Percentiles rank a stretch among this genome's conserved stretches.
Conservation (phyloP, 2,329 filamentous ascomycete genomes). For the Apiospora hydei region DNA sequence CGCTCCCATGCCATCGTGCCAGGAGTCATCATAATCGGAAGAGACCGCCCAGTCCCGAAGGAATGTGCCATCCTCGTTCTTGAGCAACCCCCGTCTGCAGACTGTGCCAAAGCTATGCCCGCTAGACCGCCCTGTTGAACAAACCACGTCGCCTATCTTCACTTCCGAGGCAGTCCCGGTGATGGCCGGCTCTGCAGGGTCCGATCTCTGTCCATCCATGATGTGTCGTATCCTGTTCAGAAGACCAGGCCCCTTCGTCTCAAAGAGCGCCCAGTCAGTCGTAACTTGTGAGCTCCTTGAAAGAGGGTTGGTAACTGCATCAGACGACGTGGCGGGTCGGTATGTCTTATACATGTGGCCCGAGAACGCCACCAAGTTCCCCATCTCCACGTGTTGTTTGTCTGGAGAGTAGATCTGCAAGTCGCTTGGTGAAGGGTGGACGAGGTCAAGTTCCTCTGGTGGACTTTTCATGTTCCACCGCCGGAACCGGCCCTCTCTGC, state of each 20-base stretch:
- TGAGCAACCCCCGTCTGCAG: not conserved
- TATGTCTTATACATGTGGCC: not conserved
- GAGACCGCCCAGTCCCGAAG: not conserved
- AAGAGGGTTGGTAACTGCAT: too few relatives aligned
- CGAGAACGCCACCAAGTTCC: not conserved
- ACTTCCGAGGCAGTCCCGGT: not conserved
- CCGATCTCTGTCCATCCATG: not conserved
- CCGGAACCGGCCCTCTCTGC: too few relatives aligned
- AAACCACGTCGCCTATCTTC: not conserved
- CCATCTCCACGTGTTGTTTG: not conserved
- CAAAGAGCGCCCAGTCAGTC: not conserved
- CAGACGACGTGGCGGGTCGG: not conserved
- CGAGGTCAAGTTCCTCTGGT: not conserved
- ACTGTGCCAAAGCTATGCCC: not conserved
- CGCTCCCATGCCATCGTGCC: not conserved
- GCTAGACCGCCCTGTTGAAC: not conserved
- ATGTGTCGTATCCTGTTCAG: not conserved
- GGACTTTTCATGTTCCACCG: not conserved
- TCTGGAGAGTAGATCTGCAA: not conserved
- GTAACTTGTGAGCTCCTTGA: not conserved
- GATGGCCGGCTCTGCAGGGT: not conserved
- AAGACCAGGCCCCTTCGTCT: not conserved
- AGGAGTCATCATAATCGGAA: too few relatives aligned
- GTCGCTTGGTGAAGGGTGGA: conserved; percentile 4
- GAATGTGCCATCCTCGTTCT: not conserved